A percentile compares a stretch with the other conserved stretches of the same genome.
Evolutionary conservation across 78 protist species (phyloP).

Genomic region (Dictyostelium purpureum): DNA sequence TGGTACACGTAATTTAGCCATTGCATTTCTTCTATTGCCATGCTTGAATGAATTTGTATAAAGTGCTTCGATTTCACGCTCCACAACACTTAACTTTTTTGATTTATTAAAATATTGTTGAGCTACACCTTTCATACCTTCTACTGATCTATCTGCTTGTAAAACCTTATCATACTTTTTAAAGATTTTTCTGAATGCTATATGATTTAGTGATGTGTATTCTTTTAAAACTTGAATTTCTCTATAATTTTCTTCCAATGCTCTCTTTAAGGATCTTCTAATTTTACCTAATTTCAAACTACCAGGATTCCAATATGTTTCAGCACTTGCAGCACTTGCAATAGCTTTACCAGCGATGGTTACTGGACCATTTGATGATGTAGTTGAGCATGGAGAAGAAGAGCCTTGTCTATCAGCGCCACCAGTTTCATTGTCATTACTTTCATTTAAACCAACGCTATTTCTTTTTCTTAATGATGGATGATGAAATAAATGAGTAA

Average conservation of each 20-base stretch:
- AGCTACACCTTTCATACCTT: not conserved
- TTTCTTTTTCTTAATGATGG: not conserved
- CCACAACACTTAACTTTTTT: not conserved
- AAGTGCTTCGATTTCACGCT: slow-evolving; percentile 37
- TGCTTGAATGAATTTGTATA: slow-evolving; percentile 28
- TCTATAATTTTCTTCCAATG: slow-evolving; percentile 54
- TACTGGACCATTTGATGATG: not conserved
- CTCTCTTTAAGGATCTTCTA: slow-evolving; percentile 40
- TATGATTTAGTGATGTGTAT: slow-evolving; percentile 35
- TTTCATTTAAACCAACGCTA: not conserved
- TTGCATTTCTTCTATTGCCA: slow-evolving; percentile 64
- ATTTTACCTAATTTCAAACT: slow-evolving; percentile 18
- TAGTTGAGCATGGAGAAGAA: not conserved
- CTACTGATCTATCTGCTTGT: not conserved
- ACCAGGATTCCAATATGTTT: slow-evolving; percentile 27
- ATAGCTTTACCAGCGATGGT: not conserved
- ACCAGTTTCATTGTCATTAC: not conserved
- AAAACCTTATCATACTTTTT: slow-evolving; percentile 61
- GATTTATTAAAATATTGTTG: slow-evolving; percentile 48
- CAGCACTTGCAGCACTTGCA: slow-evolving; percentile 43
- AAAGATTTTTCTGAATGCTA: slow-evolving; percentile 58
- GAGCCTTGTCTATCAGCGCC: not conserved
- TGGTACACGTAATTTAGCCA: slow-evolving; percentile 37
- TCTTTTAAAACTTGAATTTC: slow-evolving; percentile 60
- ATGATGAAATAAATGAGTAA: slow-evolving; percentile 2